Evolutionary conservation across 768 basidiomycete species (phyloP).

Genomic region (Hemileccinum impolitum): DNA sequence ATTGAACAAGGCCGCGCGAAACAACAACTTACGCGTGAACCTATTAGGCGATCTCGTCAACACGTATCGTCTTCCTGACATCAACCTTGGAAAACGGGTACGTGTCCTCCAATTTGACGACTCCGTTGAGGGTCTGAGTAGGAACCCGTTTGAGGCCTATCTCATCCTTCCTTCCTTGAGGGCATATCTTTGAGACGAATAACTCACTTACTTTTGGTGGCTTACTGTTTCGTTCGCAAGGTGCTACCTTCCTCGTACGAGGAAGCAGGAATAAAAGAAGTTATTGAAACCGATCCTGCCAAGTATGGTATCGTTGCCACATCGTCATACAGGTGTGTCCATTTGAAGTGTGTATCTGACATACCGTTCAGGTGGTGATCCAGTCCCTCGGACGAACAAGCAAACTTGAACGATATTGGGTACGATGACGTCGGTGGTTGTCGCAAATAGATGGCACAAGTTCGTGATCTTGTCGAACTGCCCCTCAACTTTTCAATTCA

Average conservation of each 20-base stretch:
- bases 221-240: constrained; percentile 96
- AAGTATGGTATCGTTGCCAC: constrained; percentile 98
- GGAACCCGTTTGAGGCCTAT: constrained; percentile 98
- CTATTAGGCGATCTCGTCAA: constrained; percentile 95
- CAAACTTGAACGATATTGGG: no score
- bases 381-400: no score
- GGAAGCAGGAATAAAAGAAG: no score
- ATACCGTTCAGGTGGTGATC: constrained; percentile 73
- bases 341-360: constrained; percentile 1
- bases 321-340: constrained; percentile 84
- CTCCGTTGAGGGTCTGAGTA: constrained; percentile 95
- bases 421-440: no score
- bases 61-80: constrained; percentile 93
- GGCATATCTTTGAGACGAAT: constrained; percentile 40
- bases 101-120: constrained; percentile 98
- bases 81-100: constrained; percentile 98
- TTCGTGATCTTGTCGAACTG: no score
- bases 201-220: constrained; percentile 31
- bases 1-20: constrained; percentile 99
- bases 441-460: no score
- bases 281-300: constrained; percentile 95
- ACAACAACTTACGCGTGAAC: constrained; percentile 97
- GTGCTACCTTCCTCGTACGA: constrained; percentile 98
- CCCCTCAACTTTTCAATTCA: no score
- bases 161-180: constrained; percentile 99